phyloP scores from a whole-genome alignment of 1,284 basidiomycete genomes.

The Pyrrhoderma noxium region DNA sequence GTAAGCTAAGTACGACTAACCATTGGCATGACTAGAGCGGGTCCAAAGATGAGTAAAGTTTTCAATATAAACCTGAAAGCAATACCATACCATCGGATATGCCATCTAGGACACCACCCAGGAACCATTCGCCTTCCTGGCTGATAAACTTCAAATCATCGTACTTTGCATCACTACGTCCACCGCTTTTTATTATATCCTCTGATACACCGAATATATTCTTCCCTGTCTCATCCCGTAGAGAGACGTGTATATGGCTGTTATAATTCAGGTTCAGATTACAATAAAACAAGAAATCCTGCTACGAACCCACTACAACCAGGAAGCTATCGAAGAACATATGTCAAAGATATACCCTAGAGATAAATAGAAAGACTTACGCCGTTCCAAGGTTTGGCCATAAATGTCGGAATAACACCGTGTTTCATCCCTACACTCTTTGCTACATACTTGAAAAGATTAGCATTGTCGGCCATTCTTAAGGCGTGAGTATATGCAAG shows the following conservation, averaged over 20 bases:
- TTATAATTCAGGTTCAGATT: not conserved
- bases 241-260: conserved; percentile 89
- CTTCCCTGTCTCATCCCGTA: conserved; percentile 61
- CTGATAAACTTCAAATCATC: conserved; percentile 83
- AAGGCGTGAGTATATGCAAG: conserved; percentile 81
- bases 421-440: conserved; percentile 90
- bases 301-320: conserved; percentile 78
- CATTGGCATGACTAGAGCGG: conserved; percentile 51
- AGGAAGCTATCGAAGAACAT: conserved; percentile 51
- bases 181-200: conserved; percentile 52
- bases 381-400: conserved; percentile 95
- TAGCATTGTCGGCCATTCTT: conserved; percentile 92
- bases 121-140: conserved; percentile 82
- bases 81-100: conserved; percentile 85
- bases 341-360: not conserved
- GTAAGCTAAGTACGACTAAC: conserved; percentile 27
- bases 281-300: not conserved
- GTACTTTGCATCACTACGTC: conserved; percentile 61
- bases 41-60: not conserved
- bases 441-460: conserved; percentile 87
- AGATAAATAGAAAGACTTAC: conserved; percentile 38
- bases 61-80: conserved; percentile 23
- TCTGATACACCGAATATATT: conserved; percentile 75
- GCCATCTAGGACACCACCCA: conserved; percentile 86
- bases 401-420: conserved; percentile 89